Percentiles rank a stretch among this genome's conserved stretches.
Evolutionary conservation across 495 filamentous ascomycete species (phyloP).

Genomic region (Xeromyces bisporus): DNA sequence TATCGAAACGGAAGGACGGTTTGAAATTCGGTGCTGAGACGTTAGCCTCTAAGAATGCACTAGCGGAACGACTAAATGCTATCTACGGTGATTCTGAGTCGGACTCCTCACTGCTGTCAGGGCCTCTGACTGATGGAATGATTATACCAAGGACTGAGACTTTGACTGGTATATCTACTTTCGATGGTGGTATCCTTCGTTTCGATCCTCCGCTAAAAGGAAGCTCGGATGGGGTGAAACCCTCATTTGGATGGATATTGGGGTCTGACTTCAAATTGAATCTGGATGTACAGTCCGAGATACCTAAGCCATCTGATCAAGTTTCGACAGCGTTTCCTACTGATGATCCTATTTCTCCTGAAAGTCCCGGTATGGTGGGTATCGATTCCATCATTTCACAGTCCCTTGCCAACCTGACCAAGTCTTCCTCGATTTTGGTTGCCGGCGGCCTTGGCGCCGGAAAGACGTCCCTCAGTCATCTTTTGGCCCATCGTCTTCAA

Average conservation of each 20-base stretch:
- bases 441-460: constrained; percentile 80
- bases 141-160: constrained; percentile 38
- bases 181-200: constrained; percentile 55
- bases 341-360: constrained; percentile 35
- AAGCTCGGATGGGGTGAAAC: constrained; percentile 27
- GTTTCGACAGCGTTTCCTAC: constrained; percentile 26
- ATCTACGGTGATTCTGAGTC: constrained; percentile 24
- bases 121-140: constrained; percentile 80
- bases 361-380: constrained; percentile 54
- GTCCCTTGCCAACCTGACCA: constrained; percentile 52
- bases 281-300: constrained; percentile 53
- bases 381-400: constrained; percentile 63
- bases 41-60: constrained; percentile 54
- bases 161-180: constrained; percentile 20
- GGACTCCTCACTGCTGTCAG: constrained; percentile 47
- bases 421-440: constrained; percentile 75
- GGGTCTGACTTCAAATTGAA: constrained; percentile 56
- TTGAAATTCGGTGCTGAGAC: constrained; percentile 83
- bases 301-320: constrained; percentile 40
- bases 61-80: constrained; percentile 35
- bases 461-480: constrained; percentile 57
- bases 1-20: constrained; percentile 37
- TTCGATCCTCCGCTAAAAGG: constrained; percentile 45
- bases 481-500: constrained; percentile 50
- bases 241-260: constrained; percentile 51